phyloP scores from a whole-genome alignment of 148 eudicot genomes.

The Pouteria glomerata region DNA sequence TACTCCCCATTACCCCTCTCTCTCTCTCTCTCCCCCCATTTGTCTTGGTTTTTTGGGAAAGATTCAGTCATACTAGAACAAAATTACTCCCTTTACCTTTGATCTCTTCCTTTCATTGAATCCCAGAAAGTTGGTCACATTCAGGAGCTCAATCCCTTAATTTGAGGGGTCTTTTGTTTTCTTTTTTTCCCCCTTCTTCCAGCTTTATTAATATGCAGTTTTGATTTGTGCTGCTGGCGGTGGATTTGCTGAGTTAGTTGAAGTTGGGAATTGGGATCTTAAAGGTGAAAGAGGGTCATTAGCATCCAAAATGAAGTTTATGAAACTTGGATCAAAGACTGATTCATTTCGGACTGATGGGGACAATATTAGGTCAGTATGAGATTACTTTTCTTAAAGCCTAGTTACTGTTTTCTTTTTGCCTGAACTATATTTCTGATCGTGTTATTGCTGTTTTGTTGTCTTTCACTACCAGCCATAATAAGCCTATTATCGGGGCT shows the following conservation, averaged over 20 bases:
- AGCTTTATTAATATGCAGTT: not conserved
- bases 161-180: not conserved
- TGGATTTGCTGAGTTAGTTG: conserved; percentile 7
- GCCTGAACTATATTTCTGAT: conserved; percentile 3
- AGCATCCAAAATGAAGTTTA: conserved; percentile 64
- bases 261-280: conserved; percentile 12
- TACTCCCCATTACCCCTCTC: not conserved
- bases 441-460: conserved; percentile 5
- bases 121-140: not conserved
- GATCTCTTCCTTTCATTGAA: not conserved
- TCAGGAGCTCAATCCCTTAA: not conserved
- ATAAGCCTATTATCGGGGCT: not conserved
- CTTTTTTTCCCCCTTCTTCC: not conserved
- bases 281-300: not conserved
- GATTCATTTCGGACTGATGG: conserved; percentile 77
- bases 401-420: conserved; percentile 7
- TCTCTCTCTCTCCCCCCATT: conserved; percentile 7
- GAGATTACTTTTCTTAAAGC: not conserved
- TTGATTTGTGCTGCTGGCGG: conserved; percentile 8
- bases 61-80: conserved; percentile 14
- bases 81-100: not conserved
- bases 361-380: conserved; percentile 60
- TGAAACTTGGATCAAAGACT: conserved; percentile 91
- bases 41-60: conserved; percentile 14
- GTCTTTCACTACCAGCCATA: not conserved